Conservation (phyloP, 305 asterid genomes). For the Fraxinus paxiana region DNA sequence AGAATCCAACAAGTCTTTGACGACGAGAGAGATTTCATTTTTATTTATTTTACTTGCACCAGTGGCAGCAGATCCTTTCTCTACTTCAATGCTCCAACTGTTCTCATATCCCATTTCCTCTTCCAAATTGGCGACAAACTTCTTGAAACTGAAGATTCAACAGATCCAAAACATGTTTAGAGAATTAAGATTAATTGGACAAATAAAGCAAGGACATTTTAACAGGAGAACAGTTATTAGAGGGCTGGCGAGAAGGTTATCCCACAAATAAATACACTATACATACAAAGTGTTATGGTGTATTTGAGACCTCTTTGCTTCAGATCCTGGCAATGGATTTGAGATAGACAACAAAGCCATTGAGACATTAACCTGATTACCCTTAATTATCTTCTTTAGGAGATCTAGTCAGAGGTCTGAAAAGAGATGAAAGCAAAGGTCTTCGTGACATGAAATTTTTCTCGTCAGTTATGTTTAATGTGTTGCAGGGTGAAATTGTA, state of each 20-base stretch:
- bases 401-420: neutral
- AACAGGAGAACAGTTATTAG: neutral
- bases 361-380: neutral
- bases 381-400: constrained; percentile 1
- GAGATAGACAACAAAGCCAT: neutral
- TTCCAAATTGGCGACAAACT: constrained; percentile 64
- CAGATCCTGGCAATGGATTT: constrained; percentile 1
- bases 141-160: constrained; percentile 61
- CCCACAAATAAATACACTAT: neutral
- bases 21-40: constrained; percentile 52
- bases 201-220: neutral
- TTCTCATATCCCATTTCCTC: constrained; percentile 53
- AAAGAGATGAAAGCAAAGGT: neutral
- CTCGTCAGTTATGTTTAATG: neutral
- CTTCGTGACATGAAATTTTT: neutral
- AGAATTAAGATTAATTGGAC: constrained; percentile 5
- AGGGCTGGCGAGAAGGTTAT: neutral
- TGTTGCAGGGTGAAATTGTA: neutral
- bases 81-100: constrained; percentile 32
- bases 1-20: constrained; percentile 65
- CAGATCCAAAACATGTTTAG: constrained; percentile 19
- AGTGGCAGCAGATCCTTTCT: constrained; percentile 33
- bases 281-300: neutral
- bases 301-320: neutral
- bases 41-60: constrained; percentile 34